Evolutionary conservation across 371 early-diverging fungal species (phyloP), one percentile per base, ranked within the genome.

Genomic region (Actinomucor elegans): DNA sequence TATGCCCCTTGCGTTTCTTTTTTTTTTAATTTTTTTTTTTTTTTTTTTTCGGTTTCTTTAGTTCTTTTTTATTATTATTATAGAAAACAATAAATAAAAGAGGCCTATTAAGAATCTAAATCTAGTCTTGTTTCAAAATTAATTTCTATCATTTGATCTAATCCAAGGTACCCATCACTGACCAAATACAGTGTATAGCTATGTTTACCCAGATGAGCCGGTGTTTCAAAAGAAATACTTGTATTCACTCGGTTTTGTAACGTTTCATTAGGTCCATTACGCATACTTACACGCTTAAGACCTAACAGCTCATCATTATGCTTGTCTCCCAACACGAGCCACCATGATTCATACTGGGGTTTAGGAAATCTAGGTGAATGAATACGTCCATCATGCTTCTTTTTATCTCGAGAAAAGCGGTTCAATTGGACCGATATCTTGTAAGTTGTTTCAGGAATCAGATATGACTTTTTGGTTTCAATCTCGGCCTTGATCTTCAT

Each of bases 281-380:
- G 84, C 81, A 86, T 84, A 36, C 83, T 75, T 20, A 92, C 69
- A 18, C 94, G 80, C 69, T 89, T 93, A 52, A 94, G 46, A 0
- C 86, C 91, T 43, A 92, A 48, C 29, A 95, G 61, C 48, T 87
- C 89, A 48, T 88, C 84, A 3, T 55, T 71, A 5, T 65, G 79
- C 0, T 75, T 64, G 46, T 91, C 82, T 6, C 87, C 93, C 7
- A 96, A 66, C 6, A 93, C 77, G 1, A 91, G 54, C 90, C 91
- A 95, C 92, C 94, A 95, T 0, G 91, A 87, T 59, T 97, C 96
- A 57, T 84, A 87, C 61, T 96, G 96, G 3, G 85, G 73, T 64
- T 97, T 97, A 7, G 94, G 91, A 62, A 95, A 96, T 50, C 68
- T 66, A 4, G 94, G 92, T 10, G 88, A 72, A 58, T 88, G 67